phyloP scores from a whole-genome alignment of 768 basidiomycete species.

The Mycena rosella region DNA sequence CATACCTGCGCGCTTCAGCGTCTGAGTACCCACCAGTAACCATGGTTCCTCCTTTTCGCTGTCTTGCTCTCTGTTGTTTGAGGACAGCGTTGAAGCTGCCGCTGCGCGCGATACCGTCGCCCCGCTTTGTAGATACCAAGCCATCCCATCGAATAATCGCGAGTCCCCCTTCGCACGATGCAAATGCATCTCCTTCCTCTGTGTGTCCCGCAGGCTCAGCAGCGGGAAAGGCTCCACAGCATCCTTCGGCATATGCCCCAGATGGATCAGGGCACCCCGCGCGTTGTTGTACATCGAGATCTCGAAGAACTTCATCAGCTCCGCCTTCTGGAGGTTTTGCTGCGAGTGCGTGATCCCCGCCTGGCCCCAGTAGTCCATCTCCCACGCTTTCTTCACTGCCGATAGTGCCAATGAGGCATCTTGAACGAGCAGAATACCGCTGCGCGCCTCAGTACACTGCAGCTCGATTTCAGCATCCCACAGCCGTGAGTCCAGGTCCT shows the following conservation, averaged over 20 bases:
- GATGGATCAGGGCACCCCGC: too few relatives aligned
- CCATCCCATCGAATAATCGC: slow-evolving; percentile 21
- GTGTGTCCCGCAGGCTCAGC: too few relatives aligned
- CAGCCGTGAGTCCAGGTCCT: neutral
- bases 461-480: neutral
- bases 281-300: neutral
- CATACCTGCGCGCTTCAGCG: slow-evolving; percentile 12
- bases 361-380: neutral
- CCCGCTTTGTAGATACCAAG: too few relatives aligned
- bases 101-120: neutral
- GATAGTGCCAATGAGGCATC: neutral
- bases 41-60: neutral
- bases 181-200: slow-evolving; percentile 19
- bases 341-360: neutral
- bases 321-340: neutral
- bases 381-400: too few relatives aligned
- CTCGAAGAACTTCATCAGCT: neutral
- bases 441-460: neutral
- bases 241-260: too few relatives aligned
- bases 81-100: too few relatives aligned
- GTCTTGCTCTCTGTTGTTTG: neutral
- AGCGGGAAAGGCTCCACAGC: too few relatives aligned
- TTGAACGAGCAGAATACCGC: neutral
- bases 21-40: slow-evolving; percentile 11
- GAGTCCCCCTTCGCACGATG: slow-evolving; percentile 23